phyloP scores from a whole-genome alignment of 345 rosid species.

The Moricandia arvensis region DNA sequence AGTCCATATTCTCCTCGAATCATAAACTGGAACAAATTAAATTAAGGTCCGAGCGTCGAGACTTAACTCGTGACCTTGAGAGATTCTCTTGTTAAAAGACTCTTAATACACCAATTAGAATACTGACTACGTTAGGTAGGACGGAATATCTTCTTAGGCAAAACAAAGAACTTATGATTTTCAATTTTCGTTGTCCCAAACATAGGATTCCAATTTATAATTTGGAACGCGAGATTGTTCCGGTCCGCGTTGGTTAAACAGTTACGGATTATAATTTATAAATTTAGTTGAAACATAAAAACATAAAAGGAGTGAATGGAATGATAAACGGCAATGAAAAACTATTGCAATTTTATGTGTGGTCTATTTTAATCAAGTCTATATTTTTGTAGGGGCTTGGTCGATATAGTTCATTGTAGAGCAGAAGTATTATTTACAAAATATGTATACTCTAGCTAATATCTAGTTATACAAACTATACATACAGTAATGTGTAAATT shows the following conservation, averaged over 20 bases:
- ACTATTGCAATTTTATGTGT: too few relatives aligned
- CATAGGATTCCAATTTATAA: not conserved
- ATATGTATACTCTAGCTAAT: too few relatives aligned
- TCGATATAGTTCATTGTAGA: too few relatives aligned
- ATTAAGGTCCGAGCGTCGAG: not conserved
- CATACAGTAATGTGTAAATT: too few relatives aligned
- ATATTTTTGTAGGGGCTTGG: too few relatives aligned
- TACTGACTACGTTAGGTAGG: not conserved
- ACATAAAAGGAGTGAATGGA: not conserved
- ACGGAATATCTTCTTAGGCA: not conserved
- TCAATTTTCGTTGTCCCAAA: not conserved
- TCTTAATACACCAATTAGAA: not conserved
- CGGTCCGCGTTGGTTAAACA: not conserved
- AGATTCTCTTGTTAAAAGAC: not conserved
- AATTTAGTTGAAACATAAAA: not conserved
- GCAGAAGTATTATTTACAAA: too few relatives aligned
- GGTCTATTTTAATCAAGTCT: too few relatives aligned
- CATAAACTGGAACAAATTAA: not conserved
- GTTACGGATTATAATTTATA: too few relatives aligned
- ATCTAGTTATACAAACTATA: too few relatives aligned
- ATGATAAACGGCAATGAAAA: not conserved
- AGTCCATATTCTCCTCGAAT: not conserved
- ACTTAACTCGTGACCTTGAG: not conserved
- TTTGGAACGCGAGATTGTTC: not conserved
- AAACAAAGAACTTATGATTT: not conserved